These are phyloP conservation scores for Clathrus columnatus DNA, from an alignment of 768 basidiomycete genomes.

Conservation along the genomic window DNA sequence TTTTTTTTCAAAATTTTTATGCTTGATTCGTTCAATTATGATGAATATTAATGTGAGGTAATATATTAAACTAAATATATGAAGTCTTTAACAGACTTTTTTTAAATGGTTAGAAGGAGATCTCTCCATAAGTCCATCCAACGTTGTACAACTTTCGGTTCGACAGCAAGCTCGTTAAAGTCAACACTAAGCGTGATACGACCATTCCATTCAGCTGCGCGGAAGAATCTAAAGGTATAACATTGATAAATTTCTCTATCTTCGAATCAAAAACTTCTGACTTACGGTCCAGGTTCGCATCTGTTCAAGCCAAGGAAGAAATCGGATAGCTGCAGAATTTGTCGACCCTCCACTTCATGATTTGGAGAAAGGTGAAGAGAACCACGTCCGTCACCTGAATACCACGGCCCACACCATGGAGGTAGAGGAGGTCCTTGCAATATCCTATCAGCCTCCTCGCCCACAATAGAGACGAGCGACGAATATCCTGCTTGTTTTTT, in stretches of 20 bases:
- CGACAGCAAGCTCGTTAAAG: constrained; percentile 17
- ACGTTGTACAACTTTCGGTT: constrained; percentile 7
- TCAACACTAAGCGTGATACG: constrained; percentile 19
- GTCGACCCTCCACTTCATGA: constrained; percentile 1
- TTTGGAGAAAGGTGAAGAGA: constrained; percentile 14
- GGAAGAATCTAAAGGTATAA: constrained; percentile 21
- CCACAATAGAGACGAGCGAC: constrained; percentile 13
- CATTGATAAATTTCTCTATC: neutral
- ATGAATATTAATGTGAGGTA: no score
- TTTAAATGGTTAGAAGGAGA: no score
- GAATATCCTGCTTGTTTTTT: constrained; percentile 12
- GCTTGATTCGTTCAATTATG: no score
- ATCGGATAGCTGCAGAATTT: constrained; percentile 12
- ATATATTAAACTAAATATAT: no score
- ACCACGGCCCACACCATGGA: constrained; percentile 16
- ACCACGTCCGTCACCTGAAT: constrained; percentile 18
- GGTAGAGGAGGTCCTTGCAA: neutral
- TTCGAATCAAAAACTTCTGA: neutral
- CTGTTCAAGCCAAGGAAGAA: constrained; percentile 20
- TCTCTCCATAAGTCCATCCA: constrained; percentile 11
- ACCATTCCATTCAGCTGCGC: constrained; percentile 20
- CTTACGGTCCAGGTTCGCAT: constrained; percentile 23
- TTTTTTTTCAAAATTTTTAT: no score
- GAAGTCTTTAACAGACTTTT: no score
- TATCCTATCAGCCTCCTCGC: constrained; percentile 15